phyloP scores from a whole-genome alignment of 176 grass and related monocot genomes.

The Otatea glauca region DNA sequence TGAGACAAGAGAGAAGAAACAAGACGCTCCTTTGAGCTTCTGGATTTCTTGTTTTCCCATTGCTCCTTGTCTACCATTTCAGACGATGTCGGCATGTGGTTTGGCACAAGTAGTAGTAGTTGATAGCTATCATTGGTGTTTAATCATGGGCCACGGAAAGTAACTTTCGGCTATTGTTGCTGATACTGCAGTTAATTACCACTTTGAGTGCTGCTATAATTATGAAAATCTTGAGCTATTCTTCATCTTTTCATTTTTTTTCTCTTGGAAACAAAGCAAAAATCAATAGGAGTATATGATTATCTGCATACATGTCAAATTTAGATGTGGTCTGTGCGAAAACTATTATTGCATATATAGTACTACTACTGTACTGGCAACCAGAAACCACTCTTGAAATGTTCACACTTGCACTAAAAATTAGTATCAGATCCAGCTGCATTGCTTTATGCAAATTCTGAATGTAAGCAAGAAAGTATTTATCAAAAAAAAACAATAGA shows the following conservation, averaged over 20 bases:
- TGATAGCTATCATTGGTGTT: not conserved
- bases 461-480: not conserved
- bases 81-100: conserved; percentile 34
- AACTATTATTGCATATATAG: not conserved
- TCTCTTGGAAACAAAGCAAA: not conserved
- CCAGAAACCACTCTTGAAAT: not conserved
- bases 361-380: not conserved
- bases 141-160: not conserved
- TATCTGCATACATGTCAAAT: not conserved
- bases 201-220: not conserved
- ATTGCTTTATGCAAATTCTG: not conserved
- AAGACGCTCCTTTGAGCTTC: not conserved
- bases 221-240: not conserved
- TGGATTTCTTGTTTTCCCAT: conserved; percentile 25
- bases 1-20: conserved; percentile 6
- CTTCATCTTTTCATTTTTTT: not conserved
- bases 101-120: not conserved
- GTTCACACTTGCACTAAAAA: not conserved
- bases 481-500: not conserved
- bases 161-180: conserved; percentile 8
- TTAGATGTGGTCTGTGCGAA: not conserved
- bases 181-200: not conserved
- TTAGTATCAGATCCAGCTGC: not conserved
- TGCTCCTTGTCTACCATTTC: not conserved
- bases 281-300: not conserved